phyloP scores from a whole-genome alignment of 225 moss, liverwort and hornwort species.

The Takakia lepidozioides region DNA sequence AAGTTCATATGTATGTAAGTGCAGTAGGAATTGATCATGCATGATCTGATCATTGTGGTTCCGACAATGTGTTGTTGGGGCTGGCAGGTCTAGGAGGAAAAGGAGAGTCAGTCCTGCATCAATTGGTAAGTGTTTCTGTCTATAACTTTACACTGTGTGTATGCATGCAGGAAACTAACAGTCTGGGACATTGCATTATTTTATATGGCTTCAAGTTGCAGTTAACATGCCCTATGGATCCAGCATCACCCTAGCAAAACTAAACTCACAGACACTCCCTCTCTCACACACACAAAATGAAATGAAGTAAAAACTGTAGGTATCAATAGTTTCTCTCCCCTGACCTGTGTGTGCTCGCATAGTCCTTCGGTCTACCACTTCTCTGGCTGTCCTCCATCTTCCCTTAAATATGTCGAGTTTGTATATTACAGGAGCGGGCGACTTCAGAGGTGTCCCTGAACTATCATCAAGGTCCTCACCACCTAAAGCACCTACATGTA shows the following conservation, averaged over 20 bases:
- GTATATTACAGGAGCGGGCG: neutral
- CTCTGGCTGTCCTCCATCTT: no score
- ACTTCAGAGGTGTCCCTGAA: neutral
- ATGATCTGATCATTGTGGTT: slow-evolving; percentile 6
- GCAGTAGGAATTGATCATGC: no score
- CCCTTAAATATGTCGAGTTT: neutral
- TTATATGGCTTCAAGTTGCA: neutral
- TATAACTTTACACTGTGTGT: slow-evolving; percentile 12
- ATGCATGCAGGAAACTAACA: slow-evolving; percentile 3
- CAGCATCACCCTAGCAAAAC: neutral
- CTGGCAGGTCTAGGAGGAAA: slow-evolving; percentile 39
- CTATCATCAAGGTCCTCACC: neutral
- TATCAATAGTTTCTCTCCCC: no score
- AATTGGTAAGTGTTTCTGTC: neutral
- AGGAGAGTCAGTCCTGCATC: slow-evolving; percentile 20
- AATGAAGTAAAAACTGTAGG: no score
- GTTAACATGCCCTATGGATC: no score
- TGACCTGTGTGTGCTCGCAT: no score
- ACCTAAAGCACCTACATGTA: neutral
- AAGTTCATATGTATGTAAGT: no score
- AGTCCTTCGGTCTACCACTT: neutral
- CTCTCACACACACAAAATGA: no score
- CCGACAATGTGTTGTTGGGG: slow-evolving; percentile 14
- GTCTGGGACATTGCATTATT: neutral
- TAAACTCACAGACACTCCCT: neutral